phyloP scores from a whole-genome alignment of 2,329 filamentous ascomycete genomes.

The Talaromyces sp. region DNA sequence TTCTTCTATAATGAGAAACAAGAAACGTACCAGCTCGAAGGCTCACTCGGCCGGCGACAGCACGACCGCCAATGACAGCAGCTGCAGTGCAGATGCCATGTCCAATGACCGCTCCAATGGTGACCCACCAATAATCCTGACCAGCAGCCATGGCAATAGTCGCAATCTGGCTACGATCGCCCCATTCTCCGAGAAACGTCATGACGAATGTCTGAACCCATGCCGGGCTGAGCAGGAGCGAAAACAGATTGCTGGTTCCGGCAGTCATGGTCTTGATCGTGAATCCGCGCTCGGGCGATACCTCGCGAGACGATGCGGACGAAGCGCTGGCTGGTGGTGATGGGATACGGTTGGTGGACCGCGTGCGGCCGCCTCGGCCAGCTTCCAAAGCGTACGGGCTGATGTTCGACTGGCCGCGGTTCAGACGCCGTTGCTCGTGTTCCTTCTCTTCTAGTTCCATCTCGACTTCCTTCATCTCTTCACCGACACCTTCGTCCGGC shows the following conservation, averaged over 20 bases:
- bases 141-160: conserved; percentile 98
- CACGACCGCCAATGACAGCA: conserved; percentile 85
- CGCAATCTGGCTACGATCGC: conserved; percentile 93
- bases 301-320: conserved; percentile 63
- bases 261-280: conserved; percentile 43
- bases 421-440: conserved; percentile 63
- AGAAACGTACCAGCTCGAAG: conserved; percentile 83
- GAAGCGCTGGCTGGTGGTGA: conserved; percentile 76
- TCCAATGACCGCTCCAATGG: conserved; percentile 76
- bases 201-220: conserved; percentile 99
- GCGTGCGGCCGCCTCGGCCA: conserved; percentile 65
- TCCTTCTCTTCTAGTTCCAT: conserved; percentile 91
- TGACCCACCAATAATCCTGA: conserved; percentile 99
- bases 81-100: conserved; percentile 87
- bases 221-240: conserved; percentile 82
- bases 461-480: conserved; percentile 97
- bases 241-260: conserved; percentile 80
- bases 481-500: conserved; percentile 82
- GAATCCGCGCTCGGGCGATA: conserved; percentile 45
- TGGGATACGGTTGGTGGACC: conserved; percentile 70
- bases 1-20: neutral
- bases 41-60: conserved; percentile 89
- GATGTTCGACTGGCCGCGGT: conserved; percentile 60
- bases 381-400: conserved; percentile 76
- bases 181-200: conserved; percentile 98